phyloP scores from a whole-genome alignment of 441 rosid genomes.

The Erysimum pusillum region DNA sequence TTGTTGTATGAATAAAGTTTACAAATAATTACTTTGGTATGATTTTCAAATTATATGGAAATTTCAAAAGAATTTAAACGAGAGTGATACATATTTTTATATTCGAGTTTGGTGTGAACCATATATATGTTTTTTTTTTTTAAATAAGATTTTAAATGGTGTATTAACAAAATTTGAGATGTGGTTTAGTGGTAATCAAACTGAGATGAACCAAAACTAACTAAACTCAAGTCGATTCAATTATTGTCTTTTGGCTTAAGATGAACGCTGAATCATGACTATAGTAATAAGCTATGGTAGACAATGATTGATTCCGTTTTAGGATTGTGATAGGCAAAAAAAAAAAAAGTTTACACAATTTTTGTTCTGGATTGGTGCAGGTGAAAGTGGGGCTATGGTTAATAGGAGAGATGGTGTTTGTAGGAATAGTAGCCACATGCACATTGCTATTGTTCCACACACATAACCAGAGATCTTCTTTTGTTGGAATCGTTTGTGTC shows the following conservation, averaged over 20 bases:
- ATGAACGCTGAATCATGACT: background rate
- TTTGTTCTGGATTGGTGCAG: conserved; percentile 45
- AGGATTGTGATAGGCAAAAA: conserved; percentile 14
- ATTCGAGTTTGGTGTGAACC: background rate
- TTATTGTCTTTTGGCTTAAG: background rate
- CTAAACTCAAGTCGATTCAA: background rate
- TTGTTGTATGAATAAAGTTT: background rate
- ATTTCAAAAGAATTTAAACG: background rate
- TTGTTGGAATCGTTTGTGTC: conserved; percentile 65
- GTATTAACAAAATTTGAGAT: background rate
- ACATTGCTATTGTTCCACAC: conserved; percentile 56
- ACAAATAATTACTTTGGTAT: background rate
- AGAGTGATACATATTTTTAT: background rate
- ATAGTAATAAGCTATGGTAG: background rate
- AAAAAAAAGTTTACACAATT: background rate
- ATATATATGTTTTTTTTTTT: conserved; percentile 3
- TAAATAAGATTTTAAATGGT: background rate
- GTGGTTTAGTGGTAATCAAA: conserved; percentile 10
- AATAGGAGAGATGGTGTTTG: conserved; percentile 55
- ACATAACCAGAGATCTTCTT: conserved; percentile 53
- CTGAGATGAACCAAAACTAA: conserved; percentile 5
- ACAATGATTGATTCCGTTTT: conserved; percentile 27
- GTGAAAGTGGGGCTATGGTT: conserved; percentile 51
- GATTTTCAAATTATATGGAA: background rate
- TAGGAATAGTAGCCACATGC: conserved; percentile 51